Base-by-base conservation (phyloP, 2,329 filamentous ascomycete species). In the Paraphoma chrysanthemicola region DNA sequence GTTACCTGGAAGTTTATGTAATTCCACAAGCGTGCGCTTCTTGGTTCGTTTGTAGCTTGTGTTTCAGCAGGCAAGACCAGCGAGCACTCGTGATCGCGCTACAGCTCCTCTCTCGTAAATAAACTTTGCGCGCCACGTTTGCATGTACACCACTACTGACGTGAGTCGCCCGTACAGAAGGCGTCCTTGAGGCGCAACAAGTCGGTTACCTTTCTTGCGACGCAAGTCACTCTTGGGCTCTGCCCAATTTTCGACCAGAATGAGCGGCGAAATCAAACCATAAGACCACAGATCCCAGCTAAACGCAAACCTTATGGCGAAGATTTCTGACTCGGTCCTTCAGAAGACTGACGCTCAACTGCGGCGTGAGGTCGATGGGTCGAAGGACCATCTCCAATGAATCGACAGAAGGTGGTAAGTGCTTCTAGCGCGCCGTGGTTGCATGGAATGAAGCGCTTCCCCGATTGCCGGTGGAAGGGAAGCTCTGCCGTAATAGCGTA, bases 381-480 rank as follows among this genome's bases (percentile, higher is more conserved):
- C 33, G 49, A 54, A 49, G 47, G 48, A 36, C 30, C 46, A 44
- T 28, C 53, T 49, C 33, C 51, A 60, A 57, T 56, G 41, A 54
- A 39, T 53, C 45, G 51, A 60, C 10, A 45, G 49, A 63, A 61
- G 58, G 48, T 48, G 44, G 44, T 41, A 59, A 55, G 48, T 57
- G 52, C 59, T 66, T 67, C 64, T 66, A 68, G 66, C 57, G 64
- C 50, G 56, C 62, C 39, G 42, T 58, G 36, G 50, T 50, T 48
- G 56, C 64, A 62, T 59, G 49, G 46, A 42, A 48, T 53, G 46
- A 31, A 44, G 51, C 12, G 54, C n/a, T 18, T 42, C 38, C 36
- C 29, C 48, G 44, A 44, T 10, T 56, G 44, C 48, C 46, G 48
- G 23, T 54, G 46, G 31, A 31, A 47, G 50, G 53, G 53, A 44